Evolutionary conservation across 2,329 filamentous ascomycete genomes (phyloP).

Genomic region (Aspergillus sp.): DNA sequence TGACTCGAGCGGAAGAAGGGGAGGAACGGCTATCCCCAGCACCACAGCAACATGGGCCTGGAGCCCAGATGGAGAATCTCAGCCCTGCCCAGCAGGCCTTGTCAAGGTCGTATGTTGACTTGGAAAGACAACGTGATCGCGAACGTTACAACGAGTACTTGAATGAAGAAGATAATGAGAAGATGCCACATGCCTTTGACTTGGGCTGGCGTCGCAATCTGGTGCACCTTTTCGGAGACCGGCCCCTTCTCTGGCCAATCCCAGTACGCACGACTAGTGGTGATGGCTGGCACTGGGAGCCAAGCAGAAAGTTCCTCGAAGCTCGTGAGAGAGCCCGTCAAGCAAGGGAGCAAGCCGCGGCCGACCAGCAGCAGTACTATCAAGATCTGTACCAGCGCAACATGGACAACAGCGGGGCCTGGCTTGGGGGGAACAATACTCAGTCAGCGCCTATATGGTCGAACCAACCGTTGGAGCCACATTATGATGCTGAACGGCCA

Average conservation of each 20-base stretch:
- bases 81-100: constrained; percentile 44
- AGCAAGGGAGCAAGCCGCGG: constrained; percentile 24
- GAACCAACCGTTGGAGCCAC: constrained; percentile 11
- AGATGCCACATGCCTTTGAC: constrained; percentile 89
- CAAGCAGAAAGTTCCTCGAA: constrained; percentile 71
- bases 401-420: constrained; percentile 24
- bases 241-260: constrained; percentile 67
- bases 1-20: constrained; percentile 77
- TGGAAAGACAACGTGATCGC: constrained; percentile 61
- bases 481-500: constrained; percentile 25
- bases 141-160: constrained; percentile 75
- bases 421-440: constrained; percentile 14
- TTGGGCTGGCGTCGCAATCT: constrained; percentile 79
- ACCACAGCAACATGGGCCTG: constrained; percentile 9
- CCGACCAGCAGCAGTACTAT: constrained; percentile 27
- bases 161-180: constrained; percentile 81
- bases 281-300: constrained; percentile 92
- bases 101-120: constrained; percentile 46
- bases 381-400: constrained; percentile 32
- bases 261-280: constrained; percentile 82
- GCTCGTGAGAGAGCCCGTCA: constrained; percentile 41
- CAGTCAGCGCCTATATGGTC: constrained; percentile 14
- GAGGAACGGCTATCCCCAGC: constrained; percentile 51
- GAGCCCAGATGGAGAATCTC: constrained; percentile 12
- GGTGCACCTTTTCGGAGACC: constrained; percentile 72